Conservation (phyloP, 441 rosid species). For the Erysimum pusillum region DNA sequence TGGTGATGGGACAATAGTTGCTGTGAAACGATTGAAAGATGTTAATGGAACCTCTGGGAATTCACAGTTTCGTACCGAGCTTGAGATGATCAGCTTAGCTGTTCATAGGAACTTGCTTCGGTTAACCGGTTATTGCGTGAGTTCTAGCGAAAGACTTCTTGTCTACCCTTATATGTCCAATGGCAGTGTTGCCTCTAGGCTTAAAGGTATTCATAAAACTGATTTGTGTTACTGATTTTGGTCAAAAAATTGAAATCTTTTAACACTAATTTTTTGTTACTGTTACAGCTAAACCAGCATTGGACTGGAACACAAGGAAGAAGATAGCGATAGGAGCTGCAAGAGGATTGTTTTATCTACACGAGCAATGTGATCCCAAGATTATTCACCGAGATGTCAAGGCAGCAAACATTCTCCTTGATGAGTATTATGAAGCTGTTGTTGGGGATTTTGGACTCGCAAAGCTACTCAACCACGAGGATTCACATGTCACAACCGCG, state of each 20-base stretch:
- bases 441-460: constrained; percentile 97
- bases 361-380: constrained; percentile 94
- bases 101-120: constrained; percentile 86
- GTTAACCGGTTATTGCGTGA: constrained; percentile 77
- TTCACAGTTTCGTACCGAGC: constrained; percentile 86
- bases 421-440: constrained; percentile 79
- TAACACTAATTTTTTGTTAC: constrained; percentile 4
- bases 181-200: constrained; percentile 92
- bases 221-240: not conserved
- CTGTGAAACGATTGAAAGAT: constrained; percentile 84
- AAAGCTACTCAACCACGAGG: constrained; percentile 86
- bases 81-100: constrained; percentile 93
- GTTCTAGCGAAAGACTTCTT: constrained; percentile 77
- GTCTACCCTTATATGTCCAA: constrained; percentile 92
- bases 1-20: constrained; percentile 71
- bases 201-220: constrained; percentile 62
- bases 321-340: constrained; percentile 89
- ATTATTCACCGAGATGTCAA: constrained; percentile 92
- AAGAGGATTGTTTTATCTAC: constrained; percentile 82
- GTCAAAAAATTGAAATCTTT: not conserved
- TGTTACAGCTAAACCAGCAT: constrained; percentile 69
- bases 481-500: constrained; percentile 90
- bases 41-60: constrained; percentile 75
- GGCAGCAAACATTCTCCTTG: constrained; percentile 87
- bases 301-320: constrained; percentile 90